Conservation (phyloP, 2,329 filamentous ascomycete species). For the Cladosporium sp. region DNA sequence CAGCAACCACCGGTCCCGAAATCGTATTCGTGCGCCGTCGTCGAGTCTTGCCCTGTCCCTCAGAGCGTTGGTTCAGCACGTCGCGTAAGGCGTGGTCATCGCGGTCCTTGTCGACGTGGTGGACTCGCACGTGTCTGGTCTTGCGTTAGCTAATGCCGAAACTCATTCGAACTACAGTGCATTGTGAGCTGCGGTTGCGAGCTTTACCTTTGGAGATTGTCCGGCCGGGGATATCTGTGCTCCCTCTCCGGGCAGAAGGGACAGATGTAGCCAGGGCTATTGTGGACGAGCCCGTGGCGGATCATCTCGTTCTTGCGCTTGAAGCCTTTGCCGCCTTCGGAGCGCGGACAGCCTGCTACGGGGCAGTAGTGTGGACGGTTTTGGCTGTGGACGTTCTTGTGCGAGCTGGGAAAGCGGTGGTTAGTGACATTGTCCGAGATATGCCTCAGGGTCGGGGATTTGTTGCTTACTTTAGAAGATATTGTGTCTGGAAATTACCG, state of each 20-base stretch:
- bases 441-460: neutral
- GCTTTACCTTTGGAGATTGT: constrained; percentile 88
- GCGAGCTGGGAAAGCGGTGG: constrained; percentile 49
- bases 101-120: constrained; percentile 85
- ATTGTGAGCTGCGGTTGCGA: too few relatives aligned
- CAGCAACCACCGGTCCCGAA: neutral
- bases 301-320: constrained; percentile 70
- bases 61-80: constrained; percentile 78
- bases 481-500: constrained; percentile 70
- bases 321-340: constrained; percentile 62
- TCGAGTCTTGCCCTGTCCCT: constrained; percentile 77
- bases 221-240: constrained; percentile 90
- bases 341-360: constrained; percentile 53
- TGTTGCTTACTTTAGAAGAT: constrained; percentile 63
- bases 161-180: neutral
- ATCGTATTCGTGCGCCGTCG: constrained; percentile 55
- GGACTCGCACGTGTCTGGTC: constrained; percentile 80
- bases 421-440: constrained; percentile 1
- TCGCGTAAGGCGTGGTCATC: constrained; percentile 78
- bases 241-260: constrained; percentile 93
- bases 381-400: constrained; percentile 65
- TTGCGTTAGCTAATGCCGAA: constrained; percentile 11
- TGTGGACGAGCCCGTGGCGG: constrained; percentile 81
- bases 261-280: constrained; percentile 91
- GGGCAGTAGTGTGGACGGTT: constrained; percentile 62